Percentiles rank a stretch among this genome's conserved stretches.
Evolutionary conservation across 2,329 filamentous ascomycete genomes (phyloP).

Genomic region (Thermoascus crustaceus): DNA sequence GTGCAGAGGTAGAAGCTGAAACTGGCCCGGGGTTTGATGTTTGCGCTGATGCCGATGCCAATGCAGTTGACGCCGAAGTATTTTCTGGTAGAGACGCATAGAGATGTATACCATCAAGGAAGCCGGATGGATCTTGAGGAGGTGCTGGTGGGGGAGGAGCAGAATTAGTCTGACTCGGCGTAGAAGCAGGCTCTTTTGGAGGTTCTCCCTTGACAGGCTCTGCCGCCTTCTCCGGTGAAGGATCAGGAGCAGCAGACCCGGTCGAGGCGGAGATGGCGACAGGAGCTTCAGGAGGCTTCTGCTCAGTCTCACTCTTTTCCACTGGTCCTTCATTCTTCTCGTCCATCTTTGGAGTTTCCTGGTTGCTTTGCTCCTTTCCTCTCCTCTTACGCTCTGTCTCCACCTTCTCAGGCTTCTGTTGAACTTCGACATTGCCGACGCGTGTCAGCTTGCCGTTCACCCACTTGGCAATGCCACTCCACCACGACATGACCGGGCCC

Average conservation of each 20-base stretch:
- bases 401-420: constrained; percentile 31
- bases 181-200: constrained; percentile 5
- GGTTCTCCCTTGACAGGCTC: constrained; percentile 2
- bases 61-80: not conserved
- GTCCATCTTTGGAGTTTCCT: not conserved
- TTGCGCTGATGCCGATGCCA: too few species aligned
- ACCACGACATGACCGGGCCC: constrained; percentile 83
- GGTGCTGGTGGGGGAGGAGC: constrained; percentile 5
- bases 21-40: not conserved
- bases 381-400: constrained; percentile 40
- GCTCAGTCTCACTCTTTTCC: constrained; percentile 11
- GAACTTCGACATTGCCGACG: constrained; percentile 55
- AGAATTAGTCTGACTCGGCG: not conserved
- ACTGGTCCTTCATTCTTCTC: not conserved
- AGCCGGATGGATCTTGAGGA: constrained; percentile 6
- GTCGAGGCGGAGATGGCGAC: too few species aligned
- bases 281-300: constrained; percentile 10
- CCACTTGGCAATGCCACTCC: constrained; percentile 85
- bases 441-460: constrained; percentile 65
- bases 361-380: not conserved
- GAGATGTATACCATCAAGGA: constrained; percentile 17
- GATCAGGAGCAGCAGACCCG: constrained; percentile 7
- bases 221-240: constrained; percentile 7
- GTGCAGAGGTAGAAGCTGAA: not conserved
- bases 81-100: constrained; percentile 16